Evolutionary conservation across 805 yeast genomes (phyloP).

Genomic region (Yarrowia porcina): DNA sequence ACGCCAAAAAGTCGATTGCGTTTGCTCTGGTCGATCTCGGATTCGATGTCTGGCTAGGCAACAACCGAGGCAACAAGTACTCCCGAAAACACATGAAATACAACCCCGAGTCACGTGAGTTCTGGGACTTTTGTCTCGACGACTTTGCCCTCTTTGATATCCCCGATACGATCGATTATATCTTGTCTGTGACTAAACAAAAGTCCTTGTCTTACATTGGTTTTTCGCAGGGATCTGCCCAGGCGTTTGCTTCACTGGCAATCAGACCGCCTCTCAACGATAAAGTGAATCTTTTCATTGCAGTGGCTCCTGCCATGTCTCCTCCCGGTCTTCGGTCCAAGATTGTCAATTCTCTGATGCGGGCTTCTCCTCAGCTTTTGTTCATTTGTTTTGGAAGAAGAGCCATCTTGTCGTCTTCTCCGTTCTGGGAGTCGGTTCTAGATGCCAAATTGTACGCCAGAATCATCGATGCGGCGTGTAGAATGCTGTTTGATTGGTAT

Average conservation of each 20-base stretch:
- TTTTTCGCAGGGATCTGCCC: conserved; percentile 92
- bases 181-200: conserved; percentile 51
- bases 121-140: conserved; percentile 90
- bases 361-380: conserved; percentile 71
- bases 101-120: conserved; percentile 47
- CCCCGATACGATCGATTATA: conserved; percentile 75
- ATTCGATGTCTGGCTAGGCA: conserved; percentile 93
- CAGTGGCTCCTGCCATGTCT: conserved; percentile 91
- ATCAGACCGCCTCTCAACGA: conserved; percentile 58
- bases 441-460: conserved; percentile 72
- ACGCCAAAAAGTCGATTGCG: conserved; percentile 60
- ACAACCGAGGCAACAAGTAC: conserved; percentile 89
- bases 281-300: conserved; percentile 58
- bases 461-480: conserved; percentile 68
- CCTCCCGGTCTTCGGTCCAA: conserved; percentile 81
- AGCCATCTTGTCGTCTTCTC: conserved; percentile 71
- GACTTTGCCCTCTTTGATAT: conserved; percentile 90
- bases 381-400: conserved; percentile 69
- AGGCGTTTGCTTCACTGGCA: conserved; percentile 79
- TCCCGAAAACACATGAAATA: conserved; percentile 68
- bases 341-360: conserved; percentile 68
- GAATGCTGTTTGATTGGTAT: conserved; percentile 74
- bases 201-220: conserved; percentile 67
- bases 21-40: conserved; percentile 74
- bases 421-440: conserved; percentile 72